Base-by-base conservation (phyloP, 371 early-diverging fungal genomes). In the Coemansia sp. region DNA sequence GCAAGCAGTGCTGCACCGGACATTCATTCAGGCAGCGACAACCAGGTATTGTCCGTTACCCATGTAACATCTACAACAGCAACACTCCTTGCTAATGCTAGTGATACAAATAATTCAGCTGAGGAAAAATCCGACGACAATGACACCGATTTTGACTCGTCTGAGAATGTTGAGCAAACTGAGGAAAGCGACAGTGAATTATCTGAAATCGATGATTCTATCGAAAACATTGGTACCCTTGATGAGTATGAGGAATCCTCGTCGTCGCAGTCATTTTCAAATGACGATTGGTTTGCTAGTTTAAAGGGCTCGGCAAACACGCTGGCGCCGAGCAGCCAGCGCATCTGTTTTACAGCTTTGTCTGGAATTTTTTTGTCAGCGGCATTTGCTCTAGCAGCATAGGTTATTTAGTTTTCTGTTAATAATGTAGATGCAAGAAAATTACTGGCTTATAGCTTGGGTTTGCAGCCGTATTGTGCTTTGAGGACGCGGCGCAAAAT, bases 201-300 rank as follows among this genome's bases (percentile, higher is more conserved):
- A 7, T 14, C 30, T 13, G 51, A 51, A 31, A 14, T 4, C 4
- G 11, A 3, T 11, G 52, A 52, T 32, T n/a, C 7, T 7, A 16
- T 34, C 16, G 16, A 16, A 7, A 34, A 52, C 3, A 14, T 52
- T 5, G 35, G 35, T 7, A 35, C 52, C 7, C 32, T 51, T 30
- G 32, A 32, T 51, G 52, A 52, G 35, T 43, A 34, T 31, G 20
- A 35, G 34, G 13, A 34, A 51, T 3, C 35, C 14, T 52, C 26
- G 35, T 13, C 13, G 4, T 35, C 16, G n/a, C 16, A 45, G 8
- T n/a, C 5, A 5, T 16, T 35, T 5, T 52, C 52, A 6, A 35
- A 52, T n/a, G 52, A 52, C 16, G 52, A 52, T 35, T 52, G 52
- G 52, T 52, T 52, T 16, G 52, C 11, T 14, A 52, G 52, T n/a